These are phyloP conservation scores for Phytopythium kandeliae DNA, from an alignment of 352 stramenopile species.

Conservation along the genomic window DNA sequence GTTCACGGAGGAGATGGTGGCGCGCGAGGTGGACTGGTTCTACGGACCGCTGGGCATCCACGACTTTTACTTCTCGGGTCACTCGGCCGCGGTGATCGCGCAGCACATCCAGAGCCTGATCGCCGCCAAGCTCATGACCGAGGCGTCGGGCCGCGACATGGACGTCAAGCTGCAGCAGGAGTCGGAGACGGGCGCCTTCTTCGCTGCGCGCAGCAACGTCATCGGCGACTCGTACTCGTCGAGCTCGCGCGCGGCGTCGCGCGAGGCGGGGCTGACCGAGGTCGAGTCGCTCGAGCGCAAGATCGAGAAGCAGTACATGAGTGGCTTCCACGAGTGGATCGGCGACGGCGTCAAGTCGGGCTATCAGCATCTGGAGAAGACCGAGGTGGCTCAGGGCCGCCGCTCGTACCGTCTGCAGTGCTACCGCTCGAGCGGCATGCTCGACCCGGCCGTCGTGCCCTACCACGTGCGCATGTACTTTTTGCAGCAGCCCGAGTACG, in stretches of 20 bases:
- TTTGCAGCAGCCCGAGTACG: constrained; percentile 65
- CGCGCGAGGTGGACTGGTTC: constrained; percentile 77
- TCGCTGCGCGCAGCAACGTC: constrained; percentile 79
- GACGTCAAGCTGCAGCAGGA: constrained; percentile 84
- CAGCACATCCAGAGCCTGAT: constrained; percentile 78
- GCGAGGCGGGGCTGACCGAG: constrained; percentile 52
- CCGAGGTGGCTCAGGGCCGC: constrained; percentile 42
- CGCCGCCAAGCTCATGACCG: constrained; percentile 77
- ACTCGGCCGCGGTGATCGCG: constrained; percentile 55
- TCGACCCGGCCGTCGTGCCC: constrained; percentile 64
- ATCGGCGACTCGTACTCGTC: constrained; percentile 42
- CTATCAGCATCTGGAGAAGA: constrained; percentile 67
- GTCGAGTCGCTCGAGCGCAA: constrained; percentile 67
- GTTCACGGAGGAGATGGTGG: constrained; percentile 55
- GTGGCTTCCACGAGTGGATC: constrained; percentile 55
- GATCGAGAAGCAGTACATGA: constrained; percentile 80
- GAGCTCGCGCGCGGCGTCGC: constrained; percentile 42
- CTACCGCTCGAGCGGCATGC: constrained; percentile 75
- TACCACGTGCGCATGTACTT: constrained; percentile 87
- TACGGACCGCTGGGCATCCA: constrained; percentile 74
- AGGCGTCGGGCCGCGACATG: constrained; percentile 63
- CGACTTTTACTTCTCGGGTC: constrained; percentile 81
- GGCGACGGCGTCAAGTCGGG: constrained; percentile 74
- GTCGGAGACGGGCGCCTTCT: constrained; percentile 64
- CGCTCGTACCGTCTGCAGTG: constrained; percentile 80